Percentiles rank a stretch among this genome's conserved stretches.
These are phyloP conservation scores for Citrullus amarus DNA, from an alignment of 306 rosid species.

Conservation along the genomic window DNA sequence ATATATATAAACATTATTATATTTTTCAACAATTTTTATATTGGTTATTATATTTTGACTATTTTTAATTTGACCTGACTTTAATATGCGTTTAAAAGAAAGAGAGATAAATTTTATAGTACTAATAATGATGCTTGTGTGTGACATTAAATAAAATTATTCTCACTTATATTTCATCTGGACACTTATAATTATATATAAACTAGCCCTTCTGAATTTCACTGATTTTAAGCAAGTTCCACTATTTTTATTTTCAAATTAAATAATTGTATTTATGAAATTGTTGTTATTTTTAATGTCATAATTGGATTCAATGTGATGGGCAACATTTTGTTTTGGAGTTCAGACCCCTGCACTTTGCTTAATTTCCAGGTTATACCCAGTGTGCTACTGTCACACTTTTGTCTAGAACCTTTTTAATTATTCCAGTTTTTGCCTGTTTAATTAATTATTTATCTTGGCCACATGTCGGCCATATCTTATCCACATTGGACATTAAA, in stretches of 20 bases:
- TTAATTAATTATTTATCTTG: neutral
- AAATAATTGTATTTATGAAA: neutral
- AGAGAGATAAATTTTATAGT: neutral
- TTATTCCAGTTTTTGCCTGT: neutral
- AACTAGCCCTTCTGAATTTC: neutral
- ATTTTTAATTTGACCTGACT: neutral
- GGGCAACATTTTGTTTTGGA: neutral
- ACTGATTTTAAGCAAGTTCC: neutral
- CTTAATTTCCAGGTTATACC: neutral
- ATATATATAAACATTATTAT: neutral
- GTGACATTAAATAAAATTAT: neutral
- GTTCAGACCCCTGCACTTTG: neutral
- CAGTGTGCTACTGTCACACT: neutral
- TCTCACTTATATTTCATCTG: neutral
- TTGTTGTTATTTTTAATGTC: neutral
- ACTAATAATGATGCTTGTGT: neutral
- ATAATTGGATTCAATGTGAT: neutral
- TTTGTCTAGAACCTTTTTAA: neutral
- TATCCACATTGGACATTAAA: conserved; percentile 7
- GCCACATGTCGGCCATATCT: conserved; percentile 1
- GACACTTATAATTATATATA: neutral
- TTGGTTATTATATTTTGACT: neutral
- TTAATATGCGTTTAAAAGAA: neutral
- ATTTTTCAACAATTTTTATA: neutral
- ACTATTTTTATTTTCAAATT: neutral